Evolutionary conservation across 352 stramenopile species (phyloP).

Genomic region (Globisporangium solare): DNA sequence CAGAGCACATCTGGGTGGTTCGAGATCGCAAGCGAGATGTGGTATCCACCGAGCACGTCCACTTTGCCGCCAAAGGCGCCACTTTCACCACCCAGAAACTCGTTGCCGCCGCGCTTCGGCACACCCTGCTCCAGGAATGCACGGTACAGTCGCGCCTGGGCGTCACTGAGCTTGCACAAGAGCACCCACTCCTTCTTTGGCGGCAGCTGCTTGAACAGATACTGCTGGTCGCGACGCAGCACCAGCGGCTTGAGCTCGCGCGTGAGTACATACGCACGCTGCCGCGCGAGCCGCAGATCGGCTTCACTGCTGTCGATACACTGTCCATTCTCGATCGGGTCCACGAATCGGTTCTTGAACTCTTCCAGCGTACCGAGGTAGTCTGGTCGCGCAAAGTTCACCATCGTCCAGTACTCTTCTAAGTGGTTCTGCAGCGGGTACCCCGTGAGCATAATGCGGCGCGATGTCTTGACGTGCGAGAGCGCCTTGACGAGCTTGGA

Average conservation of each 20-base stretch:
- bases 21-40: constrained; percentile 84
- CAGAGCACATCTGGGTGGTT: constrained; percentile 85
- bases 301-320: constrained; percentile 73
- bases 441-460: constrained; percentile 92
- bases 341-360: constrained; percentile 89
- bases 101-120: constrained; percentile 30
- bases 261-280: constrained; percentile 79
- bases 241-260: constrained; percentile 77
- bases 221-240: constrained; percentile 82
- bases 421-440: constrained; percentile 96
- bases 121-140: constrained; percentile 61
- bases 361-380: constrained; percentile 77
- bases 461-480: constrained; percentile 69
- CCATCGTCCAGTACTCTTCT: constrained; percentile 91
- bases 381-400: constrained; percentile 84
- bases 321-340: constrained; percentile 86
- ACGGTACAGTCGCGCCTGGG: constrained; percentile 73
- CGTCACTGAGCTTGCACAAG: constrained; percentile 73
- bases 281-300: constrained; percentile 62
- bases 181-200: constrained; percentile 89
- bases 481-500: constrained; percentile 89
- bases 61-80: constrained; percentile 32
- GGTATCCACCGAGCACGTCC: constrained; percentile 81
- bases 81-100: background rate
- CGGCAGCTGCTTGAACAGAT: constrained; percentile 77